Percentiles rank a stretch among this genome's conserved stretches.
phyloP scores from a whole-genome alignment of 768 basidiomycete genomes.

The Clitopilus hobsonii region DNA sequence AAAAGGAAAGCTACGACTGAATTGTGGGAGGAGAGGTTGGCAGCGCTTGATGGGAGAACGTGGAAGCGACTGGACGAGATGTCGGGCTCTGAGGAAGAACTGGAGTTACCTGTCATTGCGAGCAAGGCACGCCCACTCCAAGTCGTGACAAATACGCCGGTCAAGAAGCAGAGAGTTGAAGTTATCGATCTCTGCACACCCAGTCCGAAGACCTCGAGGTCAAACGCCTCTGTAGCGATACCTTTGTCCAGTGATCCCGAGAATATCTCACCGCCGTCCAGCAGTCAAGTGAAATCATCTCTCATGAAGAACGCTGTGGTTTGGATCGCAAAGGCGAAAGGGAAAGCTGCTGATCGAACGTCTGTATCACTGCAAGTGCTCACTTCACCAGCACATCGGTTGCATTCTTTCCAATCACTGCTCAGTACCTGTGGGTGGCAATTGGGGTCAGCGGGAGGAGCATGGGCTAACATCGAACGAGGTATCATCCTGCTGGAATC shows the following conservation, averaged over 20 bases:
- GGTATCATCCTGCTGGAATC: constrained; percentile 30
- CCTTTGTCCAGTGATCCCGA: background rate
- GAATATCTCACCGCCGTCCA: background rate
- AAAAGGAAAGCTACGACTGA: constrained; percentile 36
- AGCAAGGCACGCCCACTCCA: background rate
- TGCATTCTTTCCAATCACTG: constrained; percentile 37
- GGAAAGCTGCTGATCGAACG: constrained; percentile 18
- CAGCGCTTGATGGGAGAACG: constrained; percentile 14
- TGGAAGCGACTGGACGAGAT: background rate
- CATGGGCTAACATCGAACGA: constrained; percentile 8
- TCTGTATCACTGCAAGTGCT: constrained; percentile 16
- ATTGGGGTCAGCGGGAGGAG: background rate
- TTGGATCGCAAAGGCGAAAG: constrained; percentile 17
- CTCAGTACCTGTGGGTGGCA: constrained; percentile 38
- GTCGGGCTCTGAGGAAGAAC: background rate
- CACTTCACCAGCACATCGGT: constrained; percentile 13
- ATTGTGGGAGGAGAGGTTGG: constrained; percentile 39
- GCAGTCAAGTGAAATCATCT: background rate
- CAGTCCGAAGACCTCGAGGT: background rate
- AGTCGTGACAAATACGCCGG: background rate
- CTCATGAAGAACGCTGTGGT: constrained; percentile 11
- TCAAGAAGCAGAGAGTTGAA: background rate
- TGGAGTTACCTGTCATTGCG: background rate
- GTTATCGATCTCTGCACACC: background rate
- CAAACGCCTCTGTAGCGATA: background rate